phyloP scores from a whole-genome alignment of 2,329 filamentous ascomycete genomes.

The Rhexocercosporidium sp. region DNA sequence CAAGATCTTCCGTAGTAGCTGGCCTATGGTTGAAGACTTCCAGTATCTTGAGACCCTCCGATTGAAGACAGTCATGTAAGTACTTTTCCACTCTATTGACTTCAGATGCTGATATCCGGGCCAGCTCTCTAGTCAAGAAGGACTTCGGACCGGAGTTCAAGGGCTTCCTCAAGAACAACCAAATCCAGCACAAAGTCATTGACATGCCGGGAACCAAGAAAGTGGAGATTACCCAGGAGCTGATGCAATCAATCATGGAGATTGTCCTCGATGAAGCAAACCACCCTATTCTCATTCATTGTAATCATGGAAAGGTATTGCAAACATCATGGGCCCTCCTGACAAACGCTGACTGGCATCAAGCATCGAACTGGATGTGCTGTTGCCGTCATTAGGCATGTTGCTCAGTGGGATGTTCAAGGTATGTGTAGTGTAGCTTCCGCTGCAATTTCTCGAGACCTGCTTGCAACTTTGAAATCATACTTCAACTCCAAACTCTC shows the following conservation, averaged over 20 bases:
- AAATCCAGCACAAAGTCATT: conserved; percentile 76
- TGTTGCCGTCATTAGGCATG: conserved; percentile 77
- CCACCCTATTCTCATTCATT: conserved; percentile 85
- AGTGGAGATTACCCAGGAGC: conserved; percentile 65
- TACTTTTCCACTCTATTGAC: conserved; percentile 21
- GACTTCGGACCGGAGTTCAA: conserved; percentile 59
- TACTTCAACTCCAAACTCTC: neutral
- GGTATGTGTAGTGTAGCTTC: neutral
- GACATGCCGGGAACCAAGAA: conserved; percentile 91
- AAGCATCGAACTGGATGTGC: conserved; percentile 90
- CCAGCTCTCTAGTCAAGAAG: conserved; percentile 67
- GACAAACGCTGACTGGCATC: conserved; percentile 22
- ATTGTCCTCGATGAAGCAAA: conserved; percentile 75
- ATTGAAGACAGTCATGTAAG: conserved; percentile 81
- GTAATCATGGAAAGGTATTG: conserved; percentile 83
- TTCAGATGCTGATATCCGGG: conserved; percentile 22
- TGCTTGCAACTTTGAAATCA: neutral
- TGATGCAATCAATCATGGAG: conserved; percentile 73
- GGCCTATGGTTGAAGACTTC: conserved; percentile 74
- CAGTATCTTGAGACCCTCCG: conserved; percentile 69
- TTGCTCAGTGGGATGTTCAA: conserved; percentile 68
- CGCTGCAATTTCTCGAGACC: neutral
- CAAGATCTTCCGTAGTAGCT: conserved; percentile 78
- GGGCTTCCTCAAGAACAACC: conserved; percentile 67
- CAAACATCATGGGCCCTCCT: neutral